These are phyloP conservation scores for Alternaria sp. DNA, from an alignment of 2,329 filamentous ascomycete genomes.

Conservation along the genomic window DNA sequence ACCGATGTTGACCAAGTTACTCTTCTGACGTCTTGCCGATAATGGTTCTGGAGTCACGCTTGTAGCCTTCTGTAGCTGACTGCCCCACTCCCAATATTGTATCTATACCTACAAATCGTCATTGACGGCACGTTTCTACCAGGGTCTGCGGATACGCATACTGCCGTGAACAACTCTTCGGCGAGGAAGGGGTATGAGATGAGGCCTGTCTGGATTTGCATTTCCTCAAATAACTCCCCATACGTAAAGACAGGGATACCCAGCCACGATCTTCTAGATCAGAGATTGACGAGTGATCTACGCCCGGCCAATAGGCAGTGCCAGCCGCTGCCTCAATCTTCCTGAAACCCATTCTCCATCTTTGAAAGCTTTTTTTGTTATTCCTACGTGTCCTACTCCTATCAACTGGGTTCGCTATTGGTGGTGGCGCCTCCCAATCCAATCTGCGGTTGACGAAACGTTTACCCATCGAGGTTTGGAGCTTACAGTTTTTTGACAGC, in stretches of 20 bases:
- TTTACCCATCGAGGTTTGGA: constrained; percentile 17
- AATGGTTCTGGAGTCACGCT: constrained; percentile 29
- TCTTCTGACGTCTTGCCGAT: constrained; percentile 30
- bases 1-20: constrained; percentile 24
- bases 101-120: constrained; percentile 21
- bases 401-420: constrained; percentile 23
- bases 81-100: constrained; percentile 25
- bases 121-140: constrained; percentile 15
- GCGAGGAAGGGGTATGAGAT: constrained; percentile 2
- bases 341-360: constrained; percentile 37
- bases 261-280: constrained; percentile 39
- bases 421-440: constrained; percentile 17
- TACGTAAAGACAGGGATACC: constrained; percentile 33
- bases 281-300: constrained; percentile 49
- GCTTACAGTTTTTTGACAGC: constrained; percentile 36
- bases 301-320: constrained; percentile 39
- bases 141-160: constrained; percentile 29
- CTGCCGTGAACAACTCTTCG: constrained; percentile 1
- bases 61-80: constrained; percentile 19
- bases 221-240: constrained; percentile 14
- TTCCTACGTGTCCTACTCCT: constrained; percentile 26
- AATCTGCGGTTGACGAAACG: constrained; percentile 18
- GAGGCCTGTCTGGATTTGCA: constrained; percentile 8
- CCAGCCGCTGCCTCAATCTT: constrained; percentile 24
- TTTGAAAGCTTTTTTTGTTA: constrained; percentile 22